These are phyloP conservation scores for Alisma plantagoaquatica DNA, from an alignment of 106 monocot species.

Conservation along the genomic window DNA sequence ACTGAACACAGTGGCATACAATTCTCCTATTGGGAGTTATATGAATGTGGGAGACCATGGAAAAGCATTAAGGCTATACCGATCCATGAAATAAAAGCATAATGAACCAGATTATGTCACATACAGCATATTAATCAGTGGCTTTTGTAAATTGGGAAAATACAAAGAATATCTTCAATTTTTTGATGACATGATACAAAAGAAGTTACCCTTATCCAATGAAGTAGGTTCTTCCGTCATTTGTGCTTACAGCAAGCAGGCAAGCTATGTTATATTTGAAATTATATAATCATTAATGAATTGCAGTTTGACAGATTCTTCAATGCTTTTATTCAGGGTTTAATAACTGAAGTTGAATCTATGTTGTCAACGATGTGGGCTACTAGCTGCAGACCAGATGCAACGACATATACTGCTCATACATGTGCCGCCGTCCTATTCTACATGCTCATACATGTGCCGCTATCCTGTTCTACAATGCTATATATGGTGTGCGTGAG, in stretches of 20 bases:
- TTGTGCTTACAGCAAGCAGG: slow-evolving; percentile 79
- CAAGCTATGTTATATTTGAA: slow-evolving; percentile 10
- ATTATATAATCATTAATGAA: not conserved
- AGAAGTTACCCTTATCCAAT: slow-evolving; percentile 64
- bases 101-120: slow-evolving; percentile 66
- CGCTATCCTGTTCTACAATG: no score
- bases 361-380: slow-evolving; percentile 57
- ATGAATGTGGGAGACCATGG: slow-evolving; percentile 56
- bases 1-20: slow-evolving; percentile 70
- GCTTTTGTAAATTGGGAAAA: slow-evolving; percentile 70
- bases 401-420: slow-evolving; percentile 86
- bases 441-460: no score
- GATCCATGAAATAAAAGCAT: slow-evolving; percentile 53
- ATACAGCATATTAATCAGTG: slow-evolving; percentile 81
- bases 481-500: no score
- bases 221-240: slow-evolving; percentile 90
- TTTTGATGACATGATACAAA: slow-evolving; percentile 64
- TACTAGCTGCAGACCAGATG: slow-evolving; percentile 52
- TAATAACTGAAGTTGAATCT: slow-evolving; percentile 65
- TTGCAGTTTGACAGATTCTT: not conserved
- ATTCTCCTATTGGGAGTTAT: slow-evolving; percentile 88
- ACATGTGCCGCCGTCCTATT: no score
- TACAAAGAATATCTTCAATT: slow-evolving; percentile 49
- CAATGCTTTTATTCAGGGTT: slow-evolving; percentile 43
- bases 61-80: slow-evolving; percentile 67